These are phyloP conservation scores for Penicillium sp. DNA, from an alignment of 2,329 filamentous ascomycete genomes.

Conservation along the genomic window DNA sequence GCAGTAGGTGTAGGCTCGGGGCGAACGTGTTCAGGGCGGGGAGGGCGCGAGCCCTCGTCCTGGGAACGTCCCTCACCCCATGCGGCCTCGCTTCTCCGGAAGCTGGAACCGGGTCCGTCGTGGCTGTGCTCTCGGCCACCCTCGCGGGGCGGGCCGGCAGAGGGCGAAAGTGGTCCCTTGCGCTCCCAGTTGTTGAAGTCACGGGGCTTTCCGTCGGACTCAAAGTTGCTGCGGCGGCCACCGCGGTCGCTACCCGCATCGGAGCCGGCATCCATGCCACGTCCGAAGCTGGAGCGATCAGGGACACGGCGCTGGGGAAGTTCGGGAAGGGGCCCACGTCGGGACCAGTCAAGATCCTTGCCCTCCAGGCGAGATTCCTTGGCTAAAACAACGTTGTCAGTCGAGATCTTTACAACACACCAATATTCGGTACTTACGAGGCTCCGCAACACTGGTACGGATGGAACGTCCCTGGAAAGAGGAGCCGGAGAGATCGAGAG, in stretches of 20 bases:
- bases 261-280: slow-evolving; percentile 54
- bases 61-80: slow-evolving; percentile 69
- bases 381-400: slow-evolving; percentile 56
- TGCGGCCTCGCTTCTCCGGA: slow-evolving; percentile 67
- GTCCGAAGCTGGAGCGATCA: slow-evolving; percentile 55
- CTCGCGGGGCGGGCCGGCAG: slow-evolving; percentile 53
- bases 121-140: slow-evolving; percentile 58
- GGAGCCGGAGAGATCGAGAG: slow-evolving; percentile 75
- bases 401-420: background rate
- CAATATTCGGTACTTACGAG: slow-evolving; percentile 61
- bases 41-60: slow-evolving; percentile 70
- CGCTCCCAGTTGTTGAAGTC: slow-evolving; percentile 93
- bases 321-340: slow-evolving; percentile 83
- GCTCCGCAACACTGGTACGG: slow-evolving; percentile 92
- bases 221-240: slow-evolving; percentile 63
- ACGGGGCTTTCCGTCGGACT: slow-evolving; percentile 70
- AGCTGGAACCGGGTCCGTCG: slow-evolving; percentile 59
- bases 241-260: slow-evolving; percentile 64
- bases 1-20: slow-evolving; percentile 74
- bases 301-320: slow-evolving; percentile 58
- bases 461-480: slow-evolving; percentile 86
- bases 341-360: slow-evolving; percentile 88
- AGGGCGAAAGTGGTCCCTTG: slow-evolving; percentile 81
- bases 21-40: slow-evolving; percentile 65
- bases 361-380: slow-evolving; percentile 74